Evolutionary conservation across 179 eudicot genomes (phyloP), one percentile per base, ranked within the genome.

Genomic region (Nepenthes alata): DNA sequence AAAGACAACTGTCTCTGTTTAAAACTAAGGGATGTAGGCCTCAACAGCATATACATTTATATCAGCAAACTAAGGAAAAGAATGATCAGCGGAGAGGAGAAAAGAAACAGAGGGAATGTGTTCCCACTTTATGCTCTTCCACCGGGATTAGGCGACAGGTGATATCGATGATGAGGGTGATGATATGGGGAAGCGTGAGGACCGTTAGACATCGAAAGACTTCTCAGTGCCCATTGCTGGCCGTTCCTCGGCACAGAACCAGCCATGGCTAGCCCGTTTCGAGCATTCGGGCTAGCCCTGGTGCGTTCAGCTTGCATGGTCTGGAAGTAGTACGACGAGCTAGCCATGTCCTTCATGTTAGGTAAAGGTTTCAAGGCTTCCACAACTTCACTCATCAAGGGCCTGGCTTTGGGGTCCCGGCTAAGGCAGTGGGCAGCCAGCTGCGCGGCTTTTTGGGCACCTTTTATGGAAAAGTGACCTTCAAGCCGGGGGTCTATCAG

Each of bases 381-480:
- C 4, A 85, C 88, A 5, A 85, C 88, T 76, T 87, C 88, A 48
- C 88, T 85, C 95, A 87, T 87, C 37, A 81, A 48, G 36, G 96
- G 96, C 38, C 96, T 73, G 53, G 67, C 81, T 74, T 88, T 88
- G 2, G 88, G 89, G 57, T 88, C 91, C 41, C 91, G 82, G 77
- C 79, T 85, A 11, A 88, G 87, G 79, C 96, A 88, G 55, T 81
- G 87, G 53, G 91, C 82, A 25, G 96, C 96, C 68, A 88, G 60
- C 60, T 88, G 96, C 2, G 85, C 84, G 6, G 91, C 91, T 70
- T 85, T 88, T 67, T 88, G 93, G 59, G 91, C 87, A 2, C 96
- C 96, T 71, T 85, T 88, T 10, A 88, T 75, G 0, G 93, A 88
- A 61, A 85, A 88, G 63, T 85, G 89, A 41, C 87, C 91, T 69